Conservation (phyloP, 2,329 filamentous ascomycete species). For the Xylaria arbuscula region DNA sequence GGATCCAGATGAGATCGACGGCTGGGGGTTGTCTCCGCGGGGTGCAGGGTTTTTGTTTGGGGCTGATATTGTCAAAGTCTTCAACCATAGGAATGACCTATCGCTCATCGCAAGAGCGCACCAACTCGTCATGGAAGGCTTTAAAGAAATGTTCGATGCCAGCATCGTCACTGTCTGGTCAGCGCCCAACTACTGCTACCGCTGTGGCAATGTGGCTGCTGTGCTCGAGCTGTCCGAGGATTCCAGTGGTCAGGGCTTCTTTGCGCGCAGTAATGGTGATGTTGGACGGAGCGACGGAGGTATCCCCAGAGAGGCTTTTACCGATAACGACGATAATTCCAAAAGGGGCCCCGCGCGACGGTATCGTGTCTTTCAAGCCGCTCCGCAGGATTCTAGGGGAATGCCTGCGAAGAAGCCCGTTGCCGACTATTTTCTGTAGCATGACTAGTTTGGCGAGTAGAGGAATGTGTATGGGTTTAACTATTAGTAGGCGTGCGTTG, state of each 20-base stretch:
- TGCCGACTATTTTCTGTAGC: slow-evolving; percentile 89
- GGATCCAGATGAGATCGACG: slow-evolving; percentile 96
- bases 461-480: background rate
- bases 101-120: slow-evolving; percentile 93
- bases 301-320: slow-evolving; percentile 58
- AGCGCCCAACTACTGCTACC: slow-evolving; percentile 95
- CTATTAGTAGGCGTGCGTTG: background rate
- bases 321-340: slow-evolving; percentile 58
- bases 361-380: slow-evolving; percentile 96
- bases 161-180: slow-evolving; percentile 99
- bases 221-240: slow-evolving; percentile 94
- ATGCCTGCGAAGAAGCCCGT: slow-evolving; percentile 99
- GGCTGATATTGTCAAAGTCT: slow-evolving; percentile 92
- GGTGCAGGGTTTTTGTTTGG: slow-evolving; percentile 97
- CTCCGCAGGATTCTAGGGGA: slow-evolving; percentile 92
- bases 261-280: slow-evolving; percentile 78
- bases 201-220: slow-evolving; percentile 94
- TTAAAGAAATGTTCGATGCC: slow-evolving; percentile 98
- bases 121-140: slow-evolving; percentile 98
- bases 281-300: slow-evolving; percentile 63
- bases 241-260: slow-evolving; percentile 76
- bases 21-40: slow-evolving; percentile 93
- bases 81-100: slow-evolving; percentile 94
- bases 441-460: background rate
- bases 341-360: slow-evolving; percentile 81